A percentile compares a stretch with the other conserved stretches of the same genome.
Evolutionary conservation across 176 grass and related monocot species (phyloP).

Genomic region (Zizania latifolia): DNA sequence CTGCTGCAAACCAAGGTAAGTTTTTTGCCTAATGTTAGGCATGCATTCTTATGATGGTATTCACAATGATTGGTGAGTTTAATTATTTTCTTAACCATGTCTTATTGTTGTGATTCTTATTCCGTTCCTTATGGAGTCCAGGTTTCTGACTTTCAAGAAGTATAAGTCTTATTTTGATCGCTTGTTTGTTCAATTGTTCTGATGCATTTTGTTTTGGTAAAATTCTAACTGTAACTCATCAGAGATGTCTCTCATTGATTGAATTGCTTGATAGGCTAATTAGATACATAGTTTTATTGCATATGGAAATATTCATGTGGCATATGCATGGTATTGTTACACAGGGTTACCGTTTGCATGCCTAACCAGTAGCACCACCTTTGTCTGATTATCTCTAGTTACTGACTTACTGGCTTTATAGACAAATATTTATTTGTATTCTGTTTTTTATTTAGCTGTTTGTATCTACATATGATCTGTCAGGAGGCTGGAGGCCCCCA

Average conservation of each 20-base stretch:
- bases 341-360: neutral
- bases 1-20: conserved; percentile 29
- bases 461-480: neutral
- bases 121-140: neutral
- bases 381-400: neutral
- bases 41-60: conserved; percentile 19
- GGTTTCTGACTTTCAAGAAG: neutral
- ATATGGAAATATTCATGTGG: neutral
- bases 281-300: neutral
- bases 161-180: too few species aligned
- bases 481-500: neutral
- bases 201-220: neutral
- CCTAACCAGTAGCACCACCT: neutral
- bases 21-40: conserved; percentile 28
- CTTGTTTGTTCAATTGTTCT: conserved; percentile 1
- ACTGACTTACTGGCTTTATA: neutral
- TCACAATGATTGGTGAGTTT: conserved; percentile 24
- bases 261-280: neutral
- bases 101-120: neutral
- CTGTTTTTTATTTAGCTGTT: neutral
- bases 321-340: neutral
- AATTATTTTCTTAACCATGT: neutral
- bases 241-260: neutral
- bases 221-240: neutral
- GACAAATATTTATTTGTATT: neutral